Base-by-base conservation (phyloP, 2,329 filamentous ascomycete genomes). In the Beauveria bassiana region DNA sequence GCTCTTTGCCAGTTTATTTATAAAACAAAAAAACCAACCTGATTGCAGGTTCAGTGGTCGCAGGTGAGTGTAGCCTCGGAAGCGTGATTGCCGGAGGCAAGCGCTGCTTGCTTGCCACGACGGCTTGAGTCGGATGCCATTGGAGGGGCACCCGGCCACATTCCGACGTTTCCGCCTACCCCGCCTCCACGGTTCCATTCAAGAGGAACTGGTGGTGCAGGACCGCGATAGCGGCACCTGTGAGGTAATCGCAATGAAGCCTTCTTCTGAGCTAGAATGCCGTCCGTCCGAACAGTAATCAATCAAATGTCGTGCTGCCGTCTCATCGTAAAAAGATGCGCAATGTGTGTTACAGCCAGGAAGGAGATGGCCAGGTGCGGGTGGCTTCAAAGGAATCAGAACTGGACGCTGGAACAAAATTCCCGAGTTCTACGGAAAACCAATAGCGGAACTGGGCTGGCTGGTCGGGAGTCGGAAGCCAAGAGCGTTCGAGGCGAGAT, bases 121-220 rank as follows among this genome's bases (percentile, higher is more conserved):
- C 57, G 57, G 57, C 47, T 59, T 34, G 47, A 45, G 38, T 51
- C 57, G 57, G 57, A 52, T 47, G 55, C 18, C 22, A 49, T 9
- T 22, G 10, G 56, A 52, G 57, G 57, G 57, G 57, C 38, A 38
- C 38, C 24, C n/a, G 38, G 46, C 47, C 47, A 34, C 20, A 14
- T 50, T 42, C 57, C 38, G 57, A 52, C 42, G 42, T 26, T 59
- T 59, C 57, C 57, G 57, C 20, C 31, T 31, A 47, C 34, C 34
- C 20, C 12, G 10, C 31, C 38, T 42, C 7, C 14, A n/a, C 16
- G 34, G 34, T 38, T 38, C 34, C 34, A 38, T 38, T 38, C 12
- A 5, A 38, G 34, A 38, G 14, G 34, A 38, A 38, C 10, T 12
- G 31, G 31, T 34, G 31, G 31, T 34, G 31, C 31, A 31, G 28